These are phyloP conservation scores for Globisporangium megalacanthum DNA, from an alignment of 352 stramenopile genomes.

Conservation along the genomic window DNA sequence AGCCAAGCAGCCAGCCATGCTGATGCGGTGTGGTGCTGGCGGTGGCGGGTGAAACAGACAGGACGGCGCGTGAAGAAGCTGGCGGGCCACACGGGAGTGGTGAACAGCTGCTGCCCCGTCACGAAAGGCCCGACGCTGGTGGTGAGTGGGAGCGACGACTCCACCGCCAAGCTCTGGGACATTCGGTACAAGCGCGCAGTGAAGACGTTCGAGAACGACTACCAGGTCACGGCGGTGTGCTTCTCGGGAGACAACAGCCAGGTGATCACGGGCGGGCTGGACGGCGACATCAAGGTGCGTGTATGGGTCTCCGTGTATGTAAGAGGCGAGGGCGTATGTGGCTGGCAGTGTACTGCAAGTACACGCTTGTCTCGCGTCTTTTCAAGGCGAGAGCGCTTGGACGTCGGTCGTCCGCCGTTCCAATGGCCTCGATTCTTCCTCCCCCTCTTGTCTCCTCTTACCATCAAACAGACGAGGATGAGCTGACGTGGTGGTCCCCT, in stretches of 20 bases:
- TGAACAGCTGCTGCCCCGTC: slow-evolving; percentile 91
- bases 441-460: no score
- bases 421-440: no score
- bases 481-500: not conserved
- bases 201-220: slow-evolving; percentile 84
- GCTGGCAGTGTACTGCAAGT: no score
- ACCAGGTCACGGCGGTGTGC: slow-evolving; percentile 88
- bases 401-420: no score
- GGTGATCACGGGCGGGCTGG: slow-evolving; percentile 90
- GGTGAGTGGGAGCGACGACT: slow-evolving; percentile 90
- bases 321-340: no score
- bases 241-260: slow-evolving; percentile 83
- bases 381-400: no score
- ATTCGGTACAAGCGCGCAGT: slow-evolving; percentile 68
- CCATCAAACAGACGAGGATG: not conserved
- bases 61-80: slow-evolving; percentile 82
- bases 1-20: no score
- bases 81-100: slow-evolving; percentile 72
- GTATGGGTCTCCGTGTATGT: no score
- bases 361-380: no score
- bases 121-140: slow-evolving; percentile 75
- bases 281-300: slow-evolving; percentile 87
- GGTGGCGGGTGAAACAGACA: slow-evolving; percentile 38
- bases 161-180: slow-evolving; percentile 88
- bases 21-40: not conserved